Percentiles rank a stretch among this genome's conserved stretches.
These are phyloP conservation scores for Penicillium sp. DNA, from an alignment of 2,329 filamentous ascomycete genomes.

Conservation along the genomic window DNA sequence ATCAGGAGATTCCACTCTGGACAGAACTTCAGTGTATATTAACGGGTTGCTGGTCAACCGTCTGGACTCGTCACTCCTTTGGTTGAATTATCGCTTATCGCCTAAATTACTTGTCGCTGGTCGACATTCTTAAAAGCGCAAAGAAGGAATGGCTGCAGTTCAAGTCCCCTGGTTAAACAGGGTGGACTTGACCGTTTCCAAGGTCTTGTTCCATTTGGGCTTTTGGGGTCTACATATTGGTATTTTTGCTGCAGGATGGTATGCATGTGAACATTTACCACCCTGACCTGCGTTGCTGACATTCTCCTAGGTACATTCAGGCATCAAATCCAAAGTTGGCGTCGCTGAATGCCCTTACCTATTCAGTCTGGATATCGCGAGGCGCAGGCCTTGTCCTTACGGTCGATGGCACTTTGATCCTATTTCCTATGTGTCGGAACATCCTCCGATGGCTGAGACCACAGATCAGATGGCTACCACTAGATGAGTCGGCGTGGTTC, in stretches of 20 bases:
- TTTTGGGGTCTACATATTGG: conserved; percentile 78
- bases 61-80: conserved; percentile 20
- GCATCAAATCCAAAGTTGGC: conserved; percentile 64
- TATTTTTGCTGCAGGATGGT: conserved; percentile 86
- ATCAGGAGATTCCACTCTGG: not conserved
- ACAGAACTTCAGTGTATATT: not conserved
- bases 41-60: conserved; percentile 24
- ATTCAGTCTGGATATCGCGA: conserved; percentile 93
- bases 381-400: conserved; percentile 84
- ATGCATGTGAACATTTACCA: conserved; percentile 35
- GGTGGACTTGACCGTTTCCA: conserved; percentile 65
- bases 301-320: conserved; percentile 70
- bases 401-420: conserved; percentile 80
- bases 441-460: conserved; percentile 80
- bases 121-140: conserved; percentile 17
- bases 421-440: conserved; percentile 93
- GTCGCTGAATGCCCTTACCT: conserved; percentile 75
- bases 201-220: conserved; percentile 74
- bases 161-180: conserved; percentile 21
- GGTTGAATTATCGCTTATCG: conserved; percentile 1
- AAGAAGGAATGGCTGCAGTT: conserved; percentile 11
- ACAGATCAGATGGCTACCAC: conserved; percentile 79
- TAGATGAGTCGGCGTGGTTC: conserved; percentile 98
- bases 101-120: conserved; percentile 27
- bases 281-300: conserved; percentile 19